Base-by-base conservation (phyloP, 805 yeast species). In the Suhomyces vadensis region DNA sequence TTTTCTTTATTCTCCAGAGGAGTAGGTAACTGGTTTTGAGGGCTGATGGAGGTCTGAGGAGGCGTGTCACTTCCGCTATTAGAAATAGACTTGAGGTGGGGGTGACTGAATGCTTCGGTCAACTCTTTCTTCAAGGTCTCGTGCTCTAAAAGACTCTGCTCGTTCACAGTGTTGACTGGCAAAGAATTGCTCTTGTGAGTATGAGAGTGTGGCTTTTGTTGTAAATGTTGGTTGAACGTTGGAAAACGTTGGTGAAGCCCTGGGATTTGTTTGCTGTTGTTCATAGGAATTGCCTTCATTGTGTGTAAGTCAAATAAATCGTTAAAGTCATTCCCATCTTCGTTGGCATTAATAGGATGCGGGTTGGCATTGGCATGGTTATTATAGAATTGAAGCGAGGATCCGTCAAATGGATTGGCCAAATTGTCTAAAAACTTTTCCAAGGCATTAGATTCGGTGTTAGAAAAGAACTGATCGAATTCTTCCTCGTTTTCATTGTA, bases 391-490 rank as follows among this genome's bases (percentile, higher is more conserved):
- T 65, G 67, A 31, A 63, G 53, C 3, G 71, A 71, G 42, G 40
- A 47, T 10, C 11, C 22, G n/a, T 31, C 47, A 23, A 54, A 33
- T 37, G 64, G 55, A 51, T 60, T 58, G 37, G 64, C 71, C 51
- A 71, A 60, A 47, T 64, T 65, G 47, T 71, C 75, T 54, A 71
- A 58, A 44, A 71, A 71, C 52, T 54, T 60, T 47, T 69, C 74
- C 54, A 71, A 61, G 16, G 70, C 69, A 53, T 64, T 59, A 9
- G 67, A 58, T 47, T 67, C 73, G 14, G 67, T 64, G 48, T 63
- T 60, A 33, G 67, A 58, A 43, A 67, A 67, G 44, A 67, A 67
- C 42, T 63, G 61, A 46, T 65, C 71, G 50, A 64, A 59, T 4
- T 65, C 68, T 31, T 64, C 65, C 20, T 39, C 48, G 5, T 37